phyloP scores from a whole-genome alignment of 208 protist species.

The Strigomonas culicis region DNA sequence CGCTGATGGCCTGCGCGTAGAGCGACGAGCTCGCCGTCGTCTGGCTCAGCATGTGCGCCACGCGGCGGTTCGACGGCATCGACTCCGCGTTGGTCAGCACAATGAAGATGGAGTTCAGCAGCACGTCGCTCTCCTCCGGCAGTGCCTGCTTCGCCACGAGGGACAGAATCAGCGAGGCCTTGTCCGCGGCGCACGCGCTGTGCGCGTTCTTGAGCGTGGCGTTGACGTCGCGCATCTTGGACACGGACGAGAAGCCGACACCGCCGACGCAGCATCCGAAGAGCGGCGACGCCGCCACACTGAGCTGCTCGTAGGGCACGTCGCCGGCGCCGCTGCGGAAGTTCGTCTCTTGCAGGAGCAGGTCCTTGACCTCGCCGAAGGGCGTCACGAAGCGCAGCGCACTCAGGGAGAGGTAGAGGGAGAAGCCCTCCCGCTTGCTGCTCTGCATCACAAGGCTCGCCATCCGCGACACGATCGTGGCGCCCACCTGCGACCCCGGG shows the following conservation, averaged over 20 bases:
- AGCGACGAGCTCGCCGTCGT: not conserved
- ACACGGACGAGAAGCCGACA: constrained; percentile 24
- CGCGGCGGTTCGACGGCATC: not conserved
- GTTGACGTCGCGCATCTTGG: constrained; percentile 24
- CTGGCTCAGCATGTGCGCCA: not conserved
- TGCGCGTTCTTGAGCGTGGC: constrained; percentile 30
- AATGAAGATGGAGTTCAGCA: constrained; percentile 26
- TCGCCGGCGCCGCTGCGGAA: constrained; percentile 17
- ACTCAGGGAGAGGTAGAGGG: constrained; percentile 17
- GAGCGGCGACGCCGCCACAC: constrained; percentile 30
- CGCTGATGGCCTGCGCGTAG: constrained; percentile 1
- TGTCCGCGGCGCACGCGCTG: constrained; percentile 29
- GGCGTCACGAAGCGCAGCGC: not conserved
- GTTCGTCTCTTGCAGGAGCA: constrained; percentile 17
- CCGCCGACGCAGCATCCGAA: constrained; percentile 37
- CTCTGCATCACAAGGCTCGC: constrained; percentile 16
- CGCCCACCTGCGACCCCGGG: constrained; percentile 10
- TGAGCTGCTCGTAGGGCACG: constrained; percentile 20
- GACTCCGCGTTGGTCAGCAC: constrained; percentile 24
- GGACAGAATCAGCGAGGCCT: constrained; percentile 25
- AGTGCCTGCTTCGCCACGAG: constrained; percentile 30
- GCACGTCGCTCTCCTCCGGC: constrained; percentile 18
- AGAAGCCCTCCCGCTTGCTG: constrained; percentile 12
- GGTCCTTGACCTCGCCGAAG: constrained; percentile 19
- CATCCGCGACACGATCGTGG: constrained; percentile 19